Percentiles rank a stretch among this genome's conserved stretches.
These are phyloP conservation scores for Incumbomyces lentus DNA, from an alignment of 2,329 filamentous ascomycete genomes.

Conservation along the genomic window DNA sequence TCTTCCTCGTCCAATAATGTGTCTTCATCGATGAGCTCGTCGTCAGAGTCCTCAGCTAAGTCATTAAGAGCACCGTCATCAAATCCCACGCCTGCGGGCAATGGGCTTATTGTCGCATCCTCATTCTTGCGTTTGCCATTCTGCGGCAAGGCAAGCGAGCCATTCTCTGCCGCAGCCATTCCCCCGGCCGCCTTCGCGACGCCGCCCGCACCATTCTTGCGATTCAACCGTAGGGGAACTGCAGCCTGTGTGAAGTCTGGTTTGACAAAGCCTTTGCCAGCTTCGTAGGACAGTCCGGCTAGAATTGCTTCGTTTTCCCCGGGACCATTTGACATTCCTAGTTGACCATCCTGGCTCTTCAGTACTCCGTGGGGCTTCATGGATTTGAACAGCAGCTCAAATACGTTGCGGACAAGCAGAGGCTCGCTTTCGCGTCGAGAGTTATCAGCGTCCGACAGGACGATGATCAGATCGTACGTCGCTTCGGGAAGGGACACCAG, in stretches of 20 bases:
- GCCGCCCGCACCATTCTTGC: constrained; percentile 35
- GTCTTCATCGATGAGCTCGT: constrained; percentile 87
- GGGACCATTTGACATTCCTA: constrained; percentile 34
- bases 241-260: constrained; percentile 50
- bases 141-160: constrained; percentile 16
- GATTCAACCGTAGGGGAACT: constrained; percentile 50
- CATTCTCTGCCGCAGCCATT: constrained; percentile 5
- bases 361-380: constrained; percentile 61
- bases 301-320: constrained; percentile 72
- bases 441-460: constrained; percentile 70
- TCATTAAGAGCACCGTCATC: constrained; percentile 42
- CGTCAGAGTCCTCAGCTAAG: constrained; percentile 50
- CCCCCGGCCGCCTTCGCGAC: constrained; percentile 21
- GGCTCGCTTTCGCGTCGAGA: constrained; percentile 53
- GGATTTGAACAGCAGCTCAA: constrained; percentile 57
- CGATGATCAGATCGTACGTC: constrained; percentile 74
- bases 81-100: constrained; percentile 54
- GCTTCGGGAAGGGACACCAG: constrained; percentile 64
- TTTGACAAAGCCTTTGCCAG: constrained; percentile 60
- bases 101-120: constrained; percentile 23
- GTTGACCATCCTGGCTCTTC: constrained; percentile 56
- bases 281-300: constrained; percentile 59
- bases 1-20: constrained; percentile 78
- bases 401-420: constrained; percentile 58
- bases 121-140: constrained; percentile 35